Percentiles rank a stretch among this genome's conserved stretches.
phyloP scores from a whole-genome alignment of 345 rosid species.

The Draba incana region DNA sequence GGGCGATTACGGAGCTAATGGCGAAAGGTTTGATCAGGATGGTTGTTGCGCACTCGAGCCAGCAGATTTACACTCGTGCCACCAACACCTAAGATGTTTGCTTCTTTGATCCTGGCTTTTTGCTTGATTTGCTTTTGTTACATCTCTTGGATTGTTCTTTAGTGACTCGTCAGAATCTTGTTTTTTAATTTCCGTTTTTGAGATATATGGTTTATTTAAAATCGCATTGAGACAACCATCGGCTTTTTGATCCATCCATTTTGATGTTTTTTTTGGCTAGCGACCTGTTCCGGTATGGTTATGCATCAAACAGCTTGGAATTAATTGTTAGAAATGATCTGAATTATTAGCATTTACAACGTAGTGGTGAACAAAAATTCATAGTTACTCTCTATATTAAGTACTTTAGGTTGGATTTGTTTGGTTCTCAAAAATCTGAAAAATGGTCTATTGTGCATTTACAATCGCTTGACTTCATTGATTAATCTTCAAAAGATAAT shows the following conservation, averaged over 20 bases:
- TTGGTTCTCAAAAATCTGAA: no score
- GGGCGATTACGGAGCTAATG: constrained; percentile 73
- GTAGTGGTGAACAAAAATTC: no score
- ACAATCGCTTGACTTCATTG: no score
- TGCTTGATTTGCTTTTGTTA: constrained; percentile 11
- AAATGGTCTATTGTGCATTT: no score
- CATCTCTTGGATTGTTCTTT: neutral
- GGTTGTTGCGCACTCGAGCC: constrained; percentile 68
- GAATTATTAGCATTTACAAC: no score
- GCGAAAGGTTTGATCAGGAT: constrained; percentile 72
- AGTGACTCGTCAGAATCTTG: constrained; percentile 19
- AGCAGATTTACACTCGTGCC: constrained; percentile 78
- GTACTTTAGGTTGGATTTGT: no score
- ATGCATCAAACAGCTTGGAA: no score
- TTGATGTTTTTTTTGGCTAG: neutral
- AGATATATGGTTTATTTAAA: constrained; percentile 16
- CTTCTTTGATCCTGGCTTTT: neutral
- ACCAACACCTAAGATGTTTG: constrained; percentile 56
- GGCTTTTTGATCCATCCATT: neutral
- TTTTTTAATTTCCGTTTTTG: constrained; percentile 9
- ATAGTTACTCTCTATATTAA: no score
- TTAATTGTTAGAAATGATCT: no score
- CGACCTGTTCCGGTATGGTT: neutral
- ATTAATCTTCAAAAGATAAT: no score
- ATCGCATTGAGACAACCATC: neutral